Evolutionary conservation across 345 rosid genomes (phyloP).

Genomic region (Citropsis articulata): DNA sequence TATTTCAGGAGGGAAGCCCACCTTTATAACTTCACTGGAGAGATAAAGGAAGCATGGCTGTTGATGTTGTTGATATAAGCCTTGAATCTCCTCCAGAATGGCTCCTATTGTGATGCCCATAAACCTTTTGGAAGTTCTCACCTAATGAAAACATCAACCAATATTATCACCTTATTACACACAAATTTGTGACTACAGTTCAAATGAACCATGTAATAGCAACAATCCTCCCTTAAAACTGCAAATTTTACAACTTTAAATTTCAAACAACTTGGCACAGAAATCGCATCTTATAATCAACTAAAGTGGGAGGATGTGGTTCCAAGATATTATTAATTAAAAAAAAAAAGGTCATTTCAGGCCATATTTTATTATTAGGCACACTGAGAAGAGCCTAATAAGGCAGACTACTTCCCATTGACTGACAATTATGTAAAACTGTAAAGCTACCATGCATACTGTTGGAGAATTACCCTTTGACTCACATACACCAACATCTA

Average conservation of each 20-base stretch:
- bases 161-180: background rate
- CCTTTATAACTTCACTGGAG: conserved; percentile 99
- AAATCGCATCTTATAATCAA: background rate
- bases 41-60: conserved; percentile 99
- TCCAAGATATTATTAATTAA: background rate
- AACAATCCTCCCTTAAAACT: background rate
- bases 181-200: background rate
- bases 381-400: background rate
- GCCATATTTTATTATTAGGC: conserved; percentile 1
- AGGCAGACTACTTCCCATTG: background rate
- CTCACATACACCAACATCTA: background rate
- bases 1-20: conserved; percentile 17
- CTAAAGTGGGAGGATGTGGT: background rate
- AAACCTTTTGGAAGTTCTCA: conserved; percentile 91
- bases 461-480: background rate
- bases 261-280: background rate
- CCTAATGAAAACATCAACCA: conserved; percentile 42
- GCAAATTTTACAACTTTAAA: background rate
- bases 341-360: background rate
- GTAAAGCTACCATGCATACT: background rate
- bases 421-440: background rate
- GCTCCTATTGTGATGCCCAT: conserved; percentile 93
- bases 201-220: background rate
- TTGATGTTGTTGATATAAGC: conserved; percentile 84
- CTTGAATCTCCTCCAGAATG: conserved; percentile 91